Conservation (phyloP, 768 basidiomycete genomes). For the Rhodocollybia butyracea region DNA sequence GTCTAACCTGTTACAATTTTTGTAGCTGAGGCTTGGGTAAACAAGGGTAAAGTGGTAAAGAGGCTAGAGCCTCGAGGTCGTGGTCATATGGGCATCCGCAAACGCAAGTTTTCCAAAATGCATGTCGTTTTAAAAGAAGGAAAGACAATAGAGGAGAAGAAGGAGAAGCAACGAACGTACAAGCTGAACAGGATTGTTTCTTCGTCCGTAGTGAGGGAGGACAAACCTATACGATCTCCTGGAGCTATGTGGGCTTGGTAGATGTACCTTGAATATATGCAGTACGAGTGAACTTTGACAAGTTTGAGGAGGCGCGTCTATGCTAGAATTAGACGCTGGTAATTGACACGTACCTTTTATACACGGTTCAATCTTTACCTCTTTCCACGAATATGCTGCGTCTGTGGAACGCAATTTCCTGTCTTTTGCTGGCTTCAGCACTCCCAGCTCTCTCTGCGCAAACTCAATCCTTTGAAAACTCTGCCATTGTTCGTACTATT, state of each 20-base stretch:
- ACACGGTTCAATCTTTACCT: neutral
- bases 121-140: slow-evolving; percentile 80
- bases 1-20: slow-evolving; percentile 2
- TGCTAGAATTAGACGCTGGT: neutral
- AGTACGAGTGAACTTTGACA: too few species aligned
- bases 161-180: slow-evolving; percentile 57
- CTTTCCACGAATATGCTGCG: slow-evolving; percentile 41
- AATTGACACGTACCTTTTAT: slow-evolving; percentile 24
- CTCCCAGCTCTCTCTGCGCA: slow-evolving; percentile 33
- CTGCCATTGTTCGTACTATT: slow-evolving; percentile 81
- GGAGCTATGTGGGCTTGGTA: slow-evolving; percentile 79
- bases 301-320: neutral
- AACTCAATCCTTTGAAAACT: slow-evolving; percentile 74
- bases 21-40: slow-evolving; percentile 91
- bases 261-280: slow-evolving; percentile 16
- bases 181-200: slow-evolving; percentile 77
- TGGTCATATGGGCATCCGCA: slow-evolving; percentile 73
- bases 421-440: slow-evolving; percentile 41
- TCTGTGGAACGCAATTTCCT: slow-evolving; percentile 45
- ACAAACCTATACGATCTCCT: slow-evolving; percentile 74
- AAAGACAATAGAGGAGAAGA: slow-evolving; percentile 67
- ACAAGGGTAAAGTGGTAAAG: slow-evolving; percentile 68
- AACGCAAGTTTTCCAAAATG: slow-evolving; percentile 72
- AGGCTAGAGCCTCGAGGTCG: slow-evolving; percentile 82
- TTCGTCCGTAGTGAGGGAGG: slow-evolving; percentile 75